Percentiles rank a stretch among this genome's conserved stretches.
phyloP scores from a whole-genome alignment of 106 monocot genomes.

The Allium sativum region DNA sequence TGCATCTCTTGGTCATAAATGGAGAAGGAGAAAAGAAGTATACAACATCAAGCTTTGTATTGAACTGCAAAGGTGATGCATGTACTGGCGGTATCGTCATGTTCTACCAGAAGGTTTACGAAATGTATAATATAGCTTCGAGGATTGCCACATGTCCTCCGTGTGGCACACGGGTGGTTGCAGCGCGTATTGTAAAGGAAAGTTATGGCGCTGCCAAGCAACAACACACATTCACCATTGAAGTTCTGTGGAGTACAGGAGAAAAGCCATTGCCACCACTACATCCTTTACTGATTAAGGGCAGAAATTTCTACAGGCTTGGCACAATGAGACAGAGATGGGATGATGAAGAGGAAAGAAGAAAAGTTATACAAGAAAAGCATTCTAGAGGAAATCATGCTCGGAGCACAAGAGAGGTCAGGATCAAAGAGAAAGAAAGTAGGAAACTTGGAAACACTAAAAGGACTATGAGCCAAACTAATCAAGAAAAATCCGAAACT shows the following conservation, averaged over 20 bases:
- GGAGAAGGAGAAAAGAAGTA: constrained; percentile 66
- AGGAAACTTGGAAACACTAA: constrained; percentile 12
- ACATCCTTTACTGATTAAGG: constrained; percentile 78
- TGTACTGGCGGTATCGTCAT: constrained; percentile 82
- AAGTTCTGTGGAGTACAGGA: constrained; percentile 79
- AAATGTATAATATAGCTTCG: constrained; percentile 47
- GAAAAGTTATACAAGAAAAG: constrained; percentile 60
- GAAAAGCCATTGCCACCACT: constrained; percentile 62
- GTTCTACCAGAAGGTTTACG: constrained; percentile 73
- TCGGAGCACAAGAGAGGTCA: constrained; percentile 39
- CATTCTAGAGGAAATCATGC: constrained; percentile 59
- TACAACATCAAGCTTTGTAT: constrained; percentile 50
- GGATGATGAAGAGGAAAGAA: constrained; percentile 61
- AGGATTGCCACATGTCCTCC: constrained; percentile 53
- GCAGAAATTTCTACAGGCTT: constrained; percentile 69
- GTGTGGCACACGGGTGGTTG: constrained; percentile 49
- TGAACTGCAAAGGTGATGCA: constrained; percentile 86
- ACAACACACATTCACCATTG: constrained; percentile 93
- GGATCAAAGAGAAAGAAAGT: constrained; percentile 50
- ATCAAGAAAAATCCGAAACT: constrained; percentile 13
- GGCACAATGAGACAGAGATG: constrained; percentile 80
- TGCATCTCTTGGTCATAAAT: constrained; percentile 54
- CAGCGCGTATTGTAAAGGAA: constrained; percentile 73
- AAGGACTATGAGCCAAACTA: constrained; percentile 12
- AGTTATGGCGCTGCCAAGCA: constrained; percentile 89